Conservation (phyloP, 345 rosid species). For the Draba incana region DNA sequence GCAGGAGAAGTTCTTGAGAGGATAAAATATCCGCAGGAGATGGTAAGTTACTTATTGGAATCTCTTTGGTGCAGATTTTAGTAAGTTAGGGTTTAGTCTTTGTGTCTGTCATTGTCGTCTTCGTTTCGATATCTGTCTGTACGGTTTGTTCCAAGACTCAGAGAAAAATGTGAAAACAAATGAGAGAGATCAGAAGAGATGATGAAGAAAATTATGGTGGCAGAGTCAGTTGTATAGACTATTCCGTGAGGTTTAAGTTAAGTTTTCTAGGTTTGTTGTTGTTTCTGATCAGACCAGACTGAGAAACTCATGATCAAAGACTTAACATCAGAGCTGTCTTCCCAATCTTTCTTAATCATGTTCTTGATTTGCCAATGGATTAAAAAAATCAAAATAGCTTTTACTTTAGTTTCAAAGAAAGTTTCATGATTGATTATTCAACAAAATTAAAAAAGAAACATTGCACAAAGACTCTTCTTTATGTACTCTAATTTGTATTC, state of each 20-base stretch:
- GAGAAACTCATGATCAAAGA: constrained; percentile 21
- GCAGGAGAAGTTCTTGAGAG: not conserved
- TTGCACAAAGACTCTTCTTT: constrained; percentile 4
- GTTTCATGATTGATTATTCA: constrained; percentile 12
- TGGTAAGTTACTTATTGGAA: constrained; percentile 32
- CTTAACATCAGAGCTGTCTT: constrained; percentile 20
- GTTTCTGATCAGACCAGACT: constrained; percentile 31
- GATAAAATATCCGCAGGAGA: constrained; percentile 15
- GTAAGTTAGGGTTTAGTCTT: constrained; percentile 28
- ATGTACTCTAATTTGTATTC: constrained; percentile 30
- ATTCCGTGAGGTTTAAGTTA: constrained; percentile 37
- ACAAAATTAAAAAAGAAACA: constrained; percentile 1
- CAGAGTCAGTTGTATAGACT: constrained; percentile 45
- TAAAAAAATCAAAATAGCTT: no score
- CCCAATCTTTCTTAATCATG: not conserved
- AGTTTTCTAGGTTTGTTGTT: constrained; percentile 33
- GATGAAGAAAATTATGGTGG: constrained; percentile 32
- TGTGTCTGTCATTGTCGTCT: constrained; percentile 20
- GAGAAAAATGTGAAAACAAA: constrained; percentile 31
- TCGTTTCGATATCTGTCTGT: constrained; percentile 40
- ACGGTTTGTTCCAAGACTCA: constrained; percentile 35
- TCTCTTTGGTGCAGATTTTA: constrained; percentile 46
- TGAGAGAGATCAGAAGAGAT: constrained; percentile 19
- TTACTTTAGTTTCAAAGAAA: not conserved
- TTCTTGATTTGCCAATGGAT: no score